Percentiles rank a stretch among this genome's conserved stretches.
Conservation (phyloP, 2,329 filamentous ascomycete genomes). For the Beauveria asiatica region DNA sequence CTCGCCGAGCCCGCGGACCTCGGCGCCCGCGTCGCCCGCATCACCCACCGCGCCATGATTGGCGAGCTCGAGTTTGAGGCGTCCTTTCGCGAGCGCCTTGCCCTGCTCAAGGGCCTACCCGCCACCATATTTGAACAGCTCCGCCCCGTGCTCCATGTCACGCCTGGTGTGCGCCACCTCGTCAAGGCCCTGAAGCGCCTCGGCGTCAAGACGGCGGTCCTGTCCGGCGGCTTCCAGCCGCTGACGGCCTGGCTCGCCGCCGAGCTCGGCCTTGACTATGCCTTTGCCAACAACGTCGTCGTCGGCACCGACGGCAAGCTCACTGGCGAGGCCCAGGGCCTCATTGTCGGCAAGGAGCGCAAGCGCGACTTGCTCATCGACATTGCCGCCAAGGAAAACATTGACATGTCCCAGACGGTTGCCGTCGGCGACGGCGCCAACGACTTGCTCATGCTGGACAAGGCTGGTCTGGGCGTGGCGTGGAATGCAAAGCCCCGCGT, state of each 20-base stretch:
- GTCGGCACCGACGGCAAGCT: conserved; percentile 49
- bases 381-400: conserved; percentile 59
- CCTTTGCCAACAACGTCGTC: conserved; percentile 76
- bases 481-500: conserved; percentile 81
- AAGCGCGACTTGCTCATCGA: conserved; percentile 64
- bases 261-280: conserved; percentile 77
- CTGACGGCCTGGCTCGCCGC: conserved; percentile 78
- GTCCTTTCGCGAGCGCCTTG: conserved; percentile 72
- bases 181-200: conserved; percentile 65
- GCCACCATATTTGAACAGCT: conserved; percentile 72
- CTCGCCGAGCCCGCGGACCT: conserved; percentile 61
- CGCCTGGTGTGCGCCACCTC: conserved; percentile 69
- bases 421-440: conserved; percentile 79
- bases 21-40: conserved; percentile 74
- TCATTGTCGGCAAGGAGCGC: conserved; percentile 67
- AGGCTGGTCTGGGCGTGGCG: conserved; percentile 68
- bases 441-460: conserved; percentile 70
- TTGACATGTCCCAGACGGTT: conserved; percentile 58
- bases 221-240: conserved; percentile 88
- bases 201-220: conserved; percentile 79
- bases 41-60: conserved; percentile 90
- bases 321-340: conserved; percentile 63
- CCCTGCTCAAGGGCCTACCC: conserved; percentile 71
- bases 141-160: conserved; percentile 67
- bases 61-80: conserved; percentile 88